Evolutionary conservation across 1,284 basidiomycete genomes (phyloP).

Genomic region (Ustilago xerochloae): DNA sequence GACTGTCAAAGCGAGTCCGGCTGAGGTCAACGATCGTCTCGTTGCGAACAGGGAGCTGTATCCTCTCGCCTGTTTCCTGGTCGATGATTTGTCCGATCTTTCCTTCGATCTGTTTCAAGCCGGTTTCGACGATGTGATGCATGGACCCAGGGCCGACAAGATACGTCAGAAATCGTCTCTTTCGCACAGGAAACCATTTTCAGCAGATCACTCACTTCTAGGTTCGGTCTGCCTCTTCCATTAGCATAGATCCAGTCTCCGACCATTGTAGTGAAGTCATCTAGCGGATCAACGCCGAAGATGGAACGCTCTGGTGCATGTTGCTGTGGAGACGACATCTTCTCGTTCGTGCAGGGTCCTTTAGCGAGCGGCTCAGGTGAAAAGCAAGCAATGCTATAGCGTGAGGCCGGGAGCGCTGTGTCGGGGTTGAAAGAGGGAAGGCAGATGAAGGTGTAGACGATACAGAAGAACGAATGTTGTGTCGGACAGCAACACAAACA

Average conservation of each 20-base stretch:
- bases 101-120: slow-evolving; percentile 82
- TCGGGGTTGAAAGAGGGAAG: neutral
- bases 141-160: too few relatives aligned
- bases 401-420: too few relatives aligned
- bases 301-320: slow-evolving; percentile 79
- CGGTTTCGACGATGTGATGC: too few relatives aligned
- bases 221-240: slow-evolving; percentile 68
- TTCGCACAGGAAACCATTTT: too few relatives aligned
- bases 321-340: slow-evolving; percentile 36
- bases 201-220: slow-evolving; percentile 73
- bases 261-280: slow-evolving; percentile 90
- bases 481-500: neutral
- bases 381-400: too few relatives aligned
- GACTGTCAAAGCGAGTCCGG: slow-evolving; percentile 79
- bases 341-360: too few relatives aligned
- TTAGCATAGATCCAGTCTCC: slow-evolving; percentile 81
- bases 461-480: neutral
- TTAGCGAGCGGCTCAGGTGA: too few relatives aligned
- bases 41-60: slow-evolving; percentile 78
- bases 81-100: slow-evolving; percentile 87
- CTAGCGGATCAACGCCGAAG: slow-evolving; percentile 89
- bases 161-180: too few relatives aligned
- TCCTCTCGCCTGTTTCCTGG: slow-evolving; percentile 73
- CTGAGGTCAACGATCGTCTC: slow-evolving; percentile 77
- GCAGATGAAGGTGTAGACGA: neutral